Percentiles rank a stretch among this genome's conserved stretches.
Evolutionary conservation across 768 basidiomycete genomes (phyloP).

Genomic region (Calocybe indica): DNA sequence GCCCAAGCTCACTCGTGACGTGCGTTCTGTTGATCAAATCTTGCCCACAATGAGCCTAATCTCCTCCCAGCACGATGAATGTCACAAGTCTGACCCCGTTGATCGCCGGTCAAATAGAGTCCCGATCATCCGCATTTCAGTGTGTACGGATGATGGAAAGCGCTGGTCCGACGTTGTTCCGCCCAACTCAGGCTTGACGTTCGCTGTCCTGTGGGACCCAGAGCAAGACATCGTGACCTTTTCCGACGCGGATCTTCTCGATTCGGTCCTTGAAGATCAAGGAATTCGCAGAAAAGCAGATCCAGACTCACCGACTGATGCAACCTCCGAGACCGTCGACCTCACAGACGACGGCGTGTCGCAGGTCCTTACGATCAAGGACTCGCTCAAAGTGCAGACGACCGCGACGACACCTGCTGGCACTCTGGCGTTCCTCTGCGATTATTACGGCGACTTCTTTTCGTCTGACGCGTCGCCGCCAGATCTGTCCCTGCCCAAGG

Average conservation of each 20-base stretch:
- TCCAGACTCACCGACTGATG: constrained; percentile 17
- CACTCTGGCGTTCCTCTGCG: constrained; percentile 21
- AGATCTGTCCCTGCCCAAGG: constrained; percentile 1
- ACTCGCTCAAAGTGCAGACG: constrained; percentile 5
- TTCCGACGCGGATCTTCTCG: constrained; percentile 42
- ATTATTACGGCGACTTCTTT: constrained; percentile 16
- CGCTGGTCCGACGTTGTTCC: constrained; percentile 57
- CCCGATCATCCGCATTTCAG: no score
- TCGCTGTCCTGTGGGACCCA: constrained; percentile 56
- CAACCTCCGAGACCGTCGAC: no score
- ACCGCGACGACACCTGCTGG: not conserved
- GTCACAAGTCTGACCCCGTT: no score
- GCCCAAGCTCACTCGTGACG: no score
- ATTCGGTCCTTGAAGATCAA: constrained; percentile 10
- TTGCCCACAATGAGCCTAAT: no score
- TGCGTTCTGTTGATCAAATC: no score
- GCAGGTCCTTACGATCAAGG: constrained; percentile 17
- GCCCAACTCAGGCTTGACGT: constrained; percentile 49
- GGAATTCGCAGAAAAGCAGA: not conserved
- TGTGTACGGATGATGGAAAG: constrained; percentile 7
- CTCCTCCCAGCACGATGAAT: no score
- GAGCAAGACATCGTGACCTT: constrained; percentile 53
- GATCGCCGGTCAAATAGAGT: no score
- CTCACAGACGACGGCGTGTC: constrained; percentile 4
- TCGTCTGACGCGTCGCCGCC: constrained; percentile 1